These are phyloP conservation scores for Erysimum cheiranthoides DNA, from an alignment of 345 rosid genomes.

Conservation along the genomic window DNA sequence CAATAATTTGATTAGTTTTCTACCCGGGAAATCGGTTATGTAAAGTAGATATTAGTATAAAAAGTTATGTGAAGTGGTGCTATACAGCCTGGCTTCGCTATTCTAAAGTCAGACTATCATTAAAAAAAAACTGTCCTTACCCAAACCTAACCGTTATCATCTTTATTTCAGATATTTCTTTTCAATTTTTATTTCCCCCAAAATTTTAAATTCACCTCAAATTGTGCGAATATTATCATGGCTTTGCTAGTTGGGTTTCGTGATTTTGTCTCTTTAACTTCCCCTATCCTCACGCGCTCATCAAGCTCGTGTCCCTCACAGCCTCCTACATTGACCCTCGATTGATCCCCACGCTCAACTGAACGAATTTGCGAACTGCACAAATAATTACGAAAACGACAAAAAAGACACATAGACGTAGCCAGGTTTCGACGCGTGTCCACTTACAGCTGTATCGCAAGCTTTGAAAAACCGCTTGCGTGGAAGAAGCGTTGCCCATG, in stretches of 20 bases:
- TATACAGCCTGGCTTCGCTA: constrained; percentile 44
- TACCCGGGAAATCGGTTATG: constrained; percentile 22
- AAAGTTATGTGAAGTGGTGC: constrained; percentile 31
- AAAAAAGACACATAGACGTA: constrained; percentile 41
- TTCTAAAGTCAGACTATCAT: constrained; percentile 43
- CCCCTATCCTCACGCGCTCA: background rate
- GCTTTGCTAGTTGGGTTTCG: constrained; percentile 47
- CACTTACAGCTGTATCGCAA: constrained; percentile 82
- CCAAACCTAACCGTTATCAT: constrained; percentile 46
- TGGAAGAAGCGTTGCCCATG: constrained; percentile 61
- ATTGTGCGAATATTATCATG: constrained; percentile 44
- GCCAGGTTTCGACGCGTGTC: constrained; percentile 68
- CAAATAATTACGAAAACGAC: constrained; percentile 39
- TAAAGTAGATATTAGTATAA: constrained; percentile 38
- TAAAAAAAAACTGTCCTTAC: constrained; percentile 44
- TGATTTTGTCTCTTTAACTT: constrained; percentile 44
- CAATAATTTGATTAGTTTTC: constrained; percentile 26
- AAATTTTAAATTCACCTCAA: constrained; percentile 28
- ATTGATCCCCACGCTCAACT: constrained; percentile 37
- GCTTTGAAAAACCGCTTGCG: constrained; percentile 64
- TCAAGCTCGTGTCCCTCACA: background rate
- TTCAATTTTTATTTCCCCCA: background rate
- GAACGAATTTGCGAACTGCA: background rate
- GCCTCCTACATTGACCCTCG: background rate
- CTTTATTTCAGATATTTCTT: constrained; percentile 39